phyloP scores from a whole-genome alignment of 1,284 basidiomycete species.

The Apiotrichum brassicae region DNA sequence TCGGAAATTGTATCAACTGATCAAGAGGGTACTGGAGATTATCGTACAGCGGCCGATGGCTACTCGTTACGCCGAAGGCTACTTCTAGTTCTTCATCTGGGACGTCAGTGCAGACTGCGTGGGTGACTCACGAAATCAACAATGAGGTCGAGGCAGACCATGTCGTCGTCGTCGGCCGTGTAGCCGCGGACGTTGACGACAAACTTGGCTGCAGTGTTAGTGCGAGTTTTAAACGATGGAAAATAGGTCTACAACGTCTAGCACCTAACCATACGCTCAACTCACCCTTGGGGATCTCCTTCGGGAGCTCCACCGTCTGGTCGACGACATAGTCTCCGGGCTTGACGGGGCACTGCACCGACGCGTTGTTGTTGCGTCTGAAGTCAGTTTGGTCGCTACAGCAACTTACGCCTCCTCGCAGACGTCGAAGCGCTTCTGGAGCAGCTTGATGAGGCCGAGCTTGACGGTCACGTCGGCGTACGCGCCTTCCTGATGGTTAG shows the following conservation, averaged over 20 bases:
- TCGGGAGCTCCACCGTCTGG: conserved; percentile 76
- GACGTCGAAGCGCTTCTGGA: conserved; percentile 73
- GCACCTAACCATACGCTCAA: neutral
- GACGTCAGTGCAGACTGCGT: neutral
- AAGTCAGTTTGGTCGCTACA: neutral
- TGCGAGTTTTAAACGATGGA: neutral
- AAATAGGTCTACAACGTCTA: neutral
- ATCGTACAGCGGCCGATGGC: too few relatives aligned
- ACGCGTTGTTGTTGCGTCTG: conserved; percentile 35
- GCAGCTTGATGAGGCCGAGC: conserved; percentile 75
- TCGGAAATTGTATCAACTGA: too few relatives aligned
- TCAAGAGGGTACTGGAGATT: too few relatives aligned
- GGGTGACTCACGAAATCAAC: conserved; percentile 53
- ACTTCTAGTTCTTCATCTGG: conserved; percentile 3
- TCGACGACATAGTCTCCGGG: conserved; percentile 61
- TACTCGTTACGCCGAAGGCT: too few relatives aligned
- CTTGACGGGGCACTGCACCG: conserved; percentile 52
- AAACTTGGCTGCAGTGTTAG: conserved; percentile 70
- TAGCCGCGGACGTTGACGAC: conserved; percentile 64
- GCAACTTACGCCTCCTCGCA: conserved; percentile 82
- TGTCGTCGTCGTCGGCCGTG: conserved; percentile 67
- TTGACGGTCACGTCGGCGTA: conserved; percentile 82
- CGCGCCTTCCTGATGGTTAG: conserved; percentile 66
- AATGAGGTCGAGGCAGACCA: conserved; percentile 72
- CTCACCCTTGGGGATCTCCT: conserved; percentile 79